Percentiles rank a stretch among this genome's conserved stretches.
phyloP scores from a whole-genome alignment of 2,329 filamentous ascomycete species.

The Phyllosticta paracitricarpa region DNA sequence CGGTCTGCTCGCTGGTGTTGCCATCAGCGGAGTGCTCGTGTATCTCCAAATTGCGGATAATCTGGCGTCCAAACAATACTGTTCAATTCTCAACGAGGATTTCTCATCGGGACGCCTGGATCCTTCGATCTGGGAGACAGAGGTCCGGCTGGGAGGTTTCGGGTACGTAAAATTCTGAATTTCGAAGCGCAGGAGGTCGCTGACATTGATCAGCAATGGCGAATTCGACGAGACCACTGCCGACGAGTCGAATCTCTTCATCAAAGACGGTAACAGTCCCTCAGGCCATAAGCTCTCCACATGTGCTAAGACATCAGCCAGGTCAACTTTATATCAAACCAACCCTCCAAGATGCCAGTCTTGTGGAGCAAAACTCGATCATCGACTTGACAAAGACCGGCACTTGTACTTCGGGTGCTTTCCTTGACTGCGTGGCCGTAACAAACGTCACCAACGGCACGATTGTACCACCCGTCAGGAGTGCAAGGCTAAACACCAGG shows the following conservation, averaged over 20 bases:
- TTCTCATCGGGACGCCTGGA: slow-evolving; percentile 6
- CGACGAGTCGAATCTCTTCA: slow-evolving; percentile 41
- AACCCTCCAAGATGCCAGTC: slow-evolving; percentile 7
- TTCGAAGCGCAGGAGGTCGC: background rate
- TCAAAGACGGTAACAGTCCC: slow-evolving; percentile 38
- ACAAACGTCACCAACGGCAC: slow-evolving; percentile 33
- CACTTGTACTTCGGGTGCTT: background rate
- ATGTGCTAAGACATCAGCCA: slow-evolving; percentile 27
- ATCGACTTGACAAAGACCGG: slow-evolving; percentile 32
- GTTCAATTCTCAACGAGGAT: slow-evolving; percentile 2
- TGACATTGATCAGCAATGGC: slow-evolving; percentile 22
- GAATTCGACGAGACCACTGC: slow-evolving; percentile 47
- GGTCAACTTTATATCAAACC: slow-evolving; percentile 21
- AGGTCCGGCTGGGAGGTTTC: slow-evolving; percentile 35
- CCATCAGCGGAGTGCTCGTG: background rate
- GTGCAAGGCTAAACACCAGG: slow-evolving; percentile 39
- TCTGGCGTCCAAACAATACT: slow-evolving; percentile 1
- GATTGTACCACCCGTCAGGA: slow-evolving; percentile 42
- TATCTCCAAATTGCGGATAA: background rate
- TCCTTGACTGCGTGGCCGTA: slow-evolving; percentile 23
- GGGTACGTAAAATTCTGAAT: slow-evolving; percentile 13
- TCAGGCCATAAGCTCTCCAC: slow-evolving; percentile 14
- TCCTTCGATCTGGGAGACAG: slow-evolving; percentile 37
- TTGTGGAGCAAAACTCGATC: slow-evolving; percentile 17
- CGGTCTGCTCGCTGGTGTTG: background rate